phyloP scores from a whole-genome alignment of 306 rosid genomes.

The Senna siamea region DNA sequence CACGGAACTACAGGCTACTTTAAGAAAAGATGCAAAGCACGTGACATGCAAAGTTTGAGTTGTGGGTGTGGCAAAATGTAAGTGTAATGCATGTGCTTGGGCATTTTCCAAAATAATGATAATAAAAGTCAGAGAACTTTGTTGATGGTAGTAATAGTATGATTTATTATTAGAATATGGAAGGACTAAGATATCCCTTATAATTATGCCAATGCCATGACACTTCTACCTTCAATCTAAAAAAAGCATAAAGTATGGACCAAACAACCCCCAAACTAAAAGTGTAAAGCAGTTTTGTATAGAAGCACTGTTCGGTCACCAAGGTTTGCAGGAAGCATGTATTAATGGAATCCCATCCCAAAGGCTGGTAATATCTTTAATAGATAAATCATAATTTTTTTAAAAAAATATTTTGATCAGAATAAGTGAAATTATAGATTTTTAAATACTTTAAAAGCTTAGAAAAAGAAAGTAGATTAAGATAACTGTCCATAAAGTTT shows the following conservation, averaged over 20 bases:
- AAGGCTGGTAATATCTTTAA: background rate
- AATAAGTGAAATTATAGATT: too few species aligned
- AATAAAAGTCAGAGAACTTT: slow-evolving; percentile 25
- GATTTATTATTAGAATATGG: background rate
- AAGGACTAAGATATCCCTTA: slow-evolving; percentile 12
- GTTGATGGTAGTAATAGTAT: background rate
- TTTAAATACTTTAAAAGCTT: too few species aligned
- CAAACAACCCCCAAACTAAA: slow-evolving; percentile 30
- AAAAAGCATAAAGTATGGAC: background rate
- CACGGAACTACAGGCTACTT: too few species aligned
- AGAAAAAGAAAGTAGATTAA: too few species aligned
- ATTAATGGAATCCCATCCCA: background rate
- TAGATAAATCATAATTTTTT: too few species aligned
- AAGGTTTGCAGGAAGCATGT: background rate
- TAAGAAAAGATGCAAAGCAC: slow-evolving; percentile 32
- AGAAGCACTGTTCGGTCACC: background rate
- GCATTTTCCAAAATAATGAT: slow-evolving; percentile 8
- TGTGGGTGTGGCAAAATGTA: background rate
- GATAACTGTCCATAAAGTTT: too few species aligned
- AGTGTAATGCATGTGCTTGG: slow-evolving; percentile 29
- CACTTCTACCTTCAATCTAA: background rate
- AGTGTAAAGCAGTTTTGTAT: background rate
- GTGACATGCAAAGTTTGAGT: slow-evolving; percentile 33
- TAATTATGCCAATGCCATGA: background rate
- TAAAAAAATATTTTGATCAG: too few species aligned